Percentiles rank a stretch among this genome's conserved stretches.
Conservation (phyloP, 257 asterid species). For the Nicotiana attenuata region DNA sequence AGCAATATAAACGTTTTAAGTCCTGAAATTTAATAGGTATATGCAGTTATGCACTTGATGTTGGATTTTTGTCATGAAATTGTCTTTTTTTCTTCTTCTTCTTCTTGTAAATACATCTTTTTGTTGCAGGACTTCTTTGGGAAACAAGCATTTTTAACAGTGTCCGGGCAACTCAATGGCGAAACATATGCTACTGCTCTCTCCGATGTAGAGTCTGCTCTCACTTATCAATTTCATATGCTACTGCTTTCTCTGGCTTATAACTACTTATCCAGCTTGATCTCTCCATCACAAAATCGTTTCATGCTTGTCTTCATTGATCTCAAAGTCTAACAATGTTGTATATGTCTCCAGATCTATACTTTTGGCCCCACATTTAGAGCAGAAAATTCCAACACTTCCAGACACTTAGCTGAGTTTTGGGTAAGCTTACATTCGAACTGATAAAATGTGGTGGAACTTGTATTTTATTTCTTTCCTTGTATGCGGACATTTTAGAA, state of each 20-base stretch:
- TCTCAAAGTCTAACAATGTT: slow-evolving; percentile 10
- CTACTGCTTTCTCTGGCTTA: slow-evolving; percentile 13
- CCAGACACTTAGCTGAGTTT: slow-evolving; percentile 94
- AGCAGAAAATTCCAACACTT: slow-evolving; percentile 96
- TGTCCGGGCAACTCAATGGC: slow-evolving; percentile 96
- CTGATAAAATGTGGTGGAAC: neutral
- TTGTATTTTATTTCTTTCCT: slow-evolving; percentile 8
- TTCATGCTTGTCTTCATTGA: neutral
- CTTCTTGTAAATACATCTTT: slow-evolving; percentile 10
- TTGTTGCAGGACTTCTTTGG: slow-evolving; percentile 88
- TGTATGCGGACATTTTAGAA: neutral
- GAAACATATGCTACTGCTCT: slow-evolving; percentile 98
- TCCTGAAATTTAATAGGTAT: neutral
- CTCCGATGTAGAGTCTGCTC: slow-evolving; percentile 59
- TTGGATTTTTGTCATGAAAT: neutral
- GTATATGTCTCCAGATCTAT: slow-evolving; percentile 59
- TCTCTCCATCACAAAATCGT: neutral
- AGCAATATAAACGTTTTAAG: neutral
- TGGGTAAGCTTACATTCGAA: slow-evolving; percentile 52
- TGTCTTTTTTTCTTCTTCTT: neutral
- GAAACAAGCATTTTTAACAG: slow-evolving; percentile 90
- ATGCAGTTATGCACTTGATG: neutral
- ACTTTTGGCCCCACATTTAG: slow-evolving; percentile 99
- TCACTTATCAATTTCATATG: neutral
- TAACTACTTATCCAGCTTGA: slow-evolving; percentile 3